Conservation (phyloP, 140 eudicot genomes). For the Anethum foeniculum region DNA sequence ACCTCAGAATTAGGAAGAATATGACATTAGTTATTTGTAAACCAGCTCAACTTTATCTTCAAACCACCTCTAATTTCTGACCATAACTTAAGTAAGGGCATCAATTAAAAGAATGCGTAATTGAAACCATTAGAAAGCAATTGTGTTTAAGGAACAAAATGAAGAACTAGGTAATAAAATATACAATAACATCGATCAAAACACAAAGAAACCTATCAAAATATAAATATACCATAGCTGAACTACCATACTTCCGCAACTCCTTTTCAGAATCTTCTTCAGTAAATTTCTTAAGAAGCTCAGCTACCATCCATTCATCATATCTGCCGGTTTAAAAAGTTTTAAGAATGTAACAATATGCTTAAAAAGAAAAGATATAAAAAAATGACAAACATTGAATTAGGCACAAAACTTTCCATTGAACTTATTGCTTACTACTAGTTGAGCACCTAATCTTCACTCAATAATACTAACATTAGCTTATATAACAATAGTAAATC, state of each 20-base stretch:
- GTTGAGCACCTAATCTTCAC: neutral
- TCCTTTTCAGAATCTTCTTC: constrained; percentile 46
- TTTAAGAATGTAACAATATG: no score
- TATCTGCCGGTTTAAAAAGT: no score
- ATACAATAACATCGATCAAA: neutral
- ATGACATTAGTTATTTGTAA: no score
- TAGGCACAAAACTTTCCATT: neutral
- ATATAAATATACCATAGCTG: constrained; percentile 34
- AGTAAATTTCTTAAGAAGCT: constrained; percentile 41
- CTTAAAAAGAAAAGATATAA: no score
- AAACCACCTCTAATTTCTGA: neutral
- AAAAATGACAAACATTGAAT: no score
- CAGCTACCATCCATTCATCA: constrained; percentile 73
- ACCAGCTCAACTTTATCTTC: no score
- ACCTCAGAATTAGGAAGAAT: no score
- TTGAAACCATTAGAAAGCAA: no score
- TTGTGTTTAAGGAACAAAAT: neutral
- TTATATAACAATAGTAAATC: neutral
- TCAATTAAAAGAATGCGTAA: no score
- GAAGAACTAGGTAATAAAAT: neutral
- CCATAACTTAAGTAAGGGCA: neutral
- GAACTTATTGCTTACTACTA: neutral
- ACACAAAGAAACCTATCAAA: neutral
- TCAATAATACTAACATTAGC: neutral
- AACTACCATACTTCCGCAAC: constrained; percentile 23